phyloP scores from a whole-genome alignment of 2,329 filamentous ascomycete genomes.

The Neurospora sp. region DNA sequence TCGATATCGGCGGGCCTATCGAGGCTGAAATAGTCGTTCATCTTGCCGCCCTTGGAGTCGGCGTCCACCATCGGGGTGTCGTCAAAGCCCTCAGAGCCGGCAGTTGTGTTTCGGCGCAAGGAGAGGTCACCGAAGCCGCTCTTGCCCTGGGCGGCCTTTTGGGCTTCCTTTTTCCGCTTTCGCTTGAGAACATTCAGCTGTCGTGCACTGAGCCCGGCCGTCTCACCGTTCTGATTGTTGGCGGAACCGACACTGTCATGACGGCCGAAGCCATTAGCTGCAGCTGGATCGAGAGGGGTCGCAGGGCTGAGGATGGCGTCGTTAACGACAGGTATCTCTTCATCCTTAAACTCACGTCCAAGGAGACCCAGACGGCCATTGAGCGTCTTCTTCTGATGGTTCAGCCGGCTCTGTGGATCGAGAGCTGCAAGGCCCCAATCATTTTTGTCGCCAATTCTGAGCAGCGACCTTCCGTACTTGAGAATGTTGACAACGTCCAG shows the following conservation, averaged over 20 bases:
- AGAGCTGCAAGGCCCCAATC: conserved; percentile 77
- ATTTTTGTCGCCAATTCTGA: conserved; percentile 68
- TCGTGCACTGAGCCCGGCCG: conserved; percentile 72
- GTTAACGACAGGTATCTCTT: conserved; percentile 56
- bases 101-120: conserved; percentile 50
- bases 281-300: conserved; percentile 32
- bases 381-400: conserved; percentile 83
- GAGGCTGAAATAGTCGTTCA: conserved; percentile 81
- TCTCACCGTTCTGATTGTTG: conserved; percentile 41
- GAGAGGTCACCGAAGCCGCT: conserved; percentile 83
- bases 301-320: conserved; percentile 43
- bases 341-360: conserved; percentile 76
- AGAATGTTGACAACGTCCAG: conserved; percentile 74
- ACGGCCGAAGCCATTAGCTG: conserved; percentile 23
- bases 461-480: conserved; percentile 70
- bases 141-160: conserved; percentile 77
- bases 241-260: conserved; percentile 19
- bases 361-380: conserved; percentile 71
- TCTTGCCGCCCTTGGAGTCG: conserved; percentile 51
- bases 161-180: conserved; percentile 82
- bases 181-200: conserved; percentile 92
- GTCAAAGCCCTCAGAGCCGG: conserved; percentile 51
- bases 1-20: conserved; percentile 70
- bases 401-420: conserved; percentile 69
- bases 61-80: conserved; percentile 44